Evolutionary conservation across 345 rosid species (phyloP).

Genomic region (Syzygium aromaticum): DNA sequence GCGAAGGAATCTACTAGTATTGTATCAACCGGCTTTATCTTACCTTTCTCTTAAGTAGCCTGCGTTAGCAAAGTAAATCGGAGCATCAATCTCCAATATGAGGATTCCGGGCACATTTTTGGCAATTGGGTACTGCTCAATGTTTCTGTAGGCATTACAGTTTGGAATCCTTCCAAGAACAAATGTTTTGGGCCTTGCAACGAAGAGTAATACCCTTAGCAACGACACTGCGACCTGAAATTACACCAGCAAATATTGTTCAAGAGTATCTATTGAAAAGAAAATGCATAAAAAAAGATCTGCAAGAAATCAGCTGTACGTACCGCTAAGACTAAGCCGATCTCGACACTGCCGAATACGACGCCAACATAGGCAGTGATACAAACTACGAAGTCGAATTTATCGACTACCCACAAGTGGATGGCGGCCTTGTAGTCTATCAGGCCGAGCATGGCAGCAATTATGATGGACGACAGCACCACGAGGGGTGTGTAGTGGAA

Average conservation of each 20-base stretch:
- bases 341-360: conserved; percentile 63
- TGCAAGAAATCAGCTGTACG: not conserved
- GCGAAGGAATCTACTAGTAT: not conserved
- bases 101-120: conserved; percentile 46
- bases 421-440: conserved; percentile 70
- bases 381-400: conserved; percentile 77
- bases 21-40: not conserved
- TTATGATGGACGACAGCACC: conserved; percentile 68
- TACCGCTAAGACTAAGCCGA: conserved; percentile 68
- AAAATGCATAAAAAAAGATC: not conserved
- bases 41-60: conserved; percentile 87
- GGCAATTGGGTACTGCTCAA: conserved; percentile 63
- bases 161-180: conserved; percentile 63
- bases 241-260: not conserved
- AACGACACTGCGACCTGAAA: conserved; percentile 63
- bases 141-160: conserved; percentile 46
- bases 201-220: conserved; percentile 57
- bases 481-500: conserved; percentile 83
- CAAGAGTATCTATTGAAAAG: not conserved
- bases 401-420: conserved; percentile 68
- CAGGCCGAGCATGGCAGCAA: conserved; percentile 86
- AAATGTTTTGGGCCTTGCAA: conserved; percentile 73
- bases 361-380: conserved; percentile 66
- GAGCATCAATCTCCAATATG: conserved; percentile 69
- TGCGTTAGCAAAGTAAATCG: conserved; percentile 81